phyloP scores from a whole-genome alignment of 768 basidiomycete species.

The Chalciporus piperatus region DNA sequence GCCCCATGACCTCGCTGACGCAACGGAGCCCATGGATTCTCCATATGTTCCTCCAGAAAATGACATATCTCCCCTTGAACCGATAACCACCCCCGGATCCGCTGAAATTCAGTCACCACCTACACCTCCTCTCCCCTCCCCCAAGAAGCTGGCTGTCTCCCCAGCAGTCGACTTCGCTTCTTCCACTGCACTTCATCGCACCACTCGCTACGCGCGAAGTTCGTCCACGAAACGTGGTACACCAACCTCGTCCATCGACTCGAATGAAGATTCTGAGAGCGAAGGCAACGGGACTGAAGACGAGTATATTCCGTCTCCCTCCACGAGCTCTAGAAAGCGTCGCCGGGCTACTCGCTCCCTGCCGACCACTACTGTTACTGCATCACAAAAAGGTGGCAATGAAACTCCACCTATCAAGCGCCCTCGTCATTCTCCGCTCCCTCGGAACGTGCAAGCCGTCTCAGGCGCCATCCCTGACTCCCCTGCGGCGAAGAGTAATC shows the following conservation, averaged over 20 bases:
- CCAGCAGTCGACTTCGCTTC: not conserved
- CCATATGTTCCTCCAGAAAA: conserved; percentile 12
- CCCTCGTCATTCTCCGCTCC: conserved; percentile 33
- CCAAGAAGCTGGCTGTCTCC: not conserved
- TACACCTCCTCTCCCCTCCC: not conserved
- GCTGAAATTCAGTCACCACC: not conserved
- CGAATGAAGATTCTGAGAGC: conserved; percentile 35
- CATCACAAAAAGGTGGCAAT: conserved; percentile 7
- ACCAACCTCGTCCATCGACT: conserved; percentile 3
- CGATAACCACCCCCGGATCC: not conserved
- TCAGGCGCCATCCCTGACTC: conserved; percentile 15
- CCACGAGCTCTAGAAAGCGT: conserved; percentile 34
- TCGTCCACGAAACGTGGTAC: not conserved
- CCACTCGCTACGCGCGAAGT: conserved; percentile 15
- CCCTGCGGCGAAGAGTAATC: conserved; percentile 30
- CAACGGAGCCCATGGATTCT: conserved; percentile 5
- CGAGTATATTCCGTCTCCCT: conserved; percentile 43
- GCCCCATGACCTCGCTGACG: conserved; percentile 3
- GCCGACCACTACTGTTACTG: not conserved
- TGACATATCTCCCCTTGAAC: conserved; percentile 6
- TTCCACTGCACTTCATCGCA: conserved; percentile 5
- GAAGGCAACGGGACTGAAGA: conserved; percentile 42
- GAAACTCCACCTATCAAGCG: conserved; percentile 19
- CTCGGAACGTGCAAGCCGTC: conserved; percentile 46
- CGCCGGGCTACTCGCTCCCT: conserved; percentile 16